Percentiles rank a stretch among this genome's conserved stretches.
These are phyloP conservation scores for Melampsora americana DNA, from an alignment of 1,284 basidiomycete genomes.

Conservation along the genomic window DNA sequence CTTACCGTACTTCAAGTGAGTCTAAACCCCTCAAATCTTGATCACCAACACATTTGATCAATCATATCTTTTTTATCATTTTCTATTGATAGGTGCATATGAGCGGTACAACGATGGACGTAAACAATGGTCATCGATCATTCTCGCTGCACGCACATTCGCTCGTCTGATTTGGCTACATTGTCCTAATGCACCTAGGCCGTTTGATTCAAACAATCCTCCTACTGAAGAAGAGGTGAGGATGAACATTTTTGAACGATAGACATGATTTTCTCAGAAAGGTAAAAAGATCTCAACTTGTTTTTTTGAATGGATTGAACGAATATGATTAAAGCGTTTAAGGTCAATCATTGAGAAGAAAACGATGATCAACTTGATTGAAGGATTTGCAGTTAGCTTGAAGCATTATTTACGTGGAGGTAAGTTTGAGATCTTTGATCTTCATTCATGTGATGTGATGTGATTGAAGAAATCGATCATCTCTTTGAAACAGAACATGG, in stretches of 20 bases:
- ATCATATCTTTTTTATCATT: too few species aligned
- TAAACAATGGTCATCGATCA: conserved; percentile 35
- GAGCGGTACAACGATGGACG: conserved; percentile 40
- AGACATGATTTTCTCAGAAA: too few species aligned
- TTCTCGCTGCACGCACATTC: conserved; percentile 22
- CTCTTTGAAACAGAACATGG: conserved; percentile 7
- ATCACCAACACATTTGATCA: too few species aligned
- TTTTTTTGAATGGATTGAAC: too few species aligned
- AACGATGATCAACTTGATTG: conserved; percentile 14
- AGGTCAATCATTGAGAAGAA: conserved; percentile 14
- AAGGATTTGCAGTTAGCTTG: conserved; percentile 18
- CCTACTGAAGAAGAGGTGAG: neutral
- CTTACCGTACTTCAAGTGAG: conserved; percentile 35
- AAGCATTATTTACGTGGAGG: conserved; percentile 19
- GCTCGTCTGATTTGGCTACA: conserved; percentile 29
- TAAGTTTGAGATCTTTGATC: neutral
- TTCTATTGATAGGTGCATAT: conserved; percentile 20
- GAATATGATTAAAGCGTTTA: neutral
- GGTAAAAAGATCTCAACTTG: too few species aligned
- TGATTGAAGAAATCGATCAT: too few species aligned
- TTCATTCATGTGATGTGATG: too few species aligned
- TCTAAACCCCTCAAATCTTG: neutral
- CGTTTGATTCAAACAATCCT: neutral
- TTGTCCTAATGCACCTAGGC: conserved; percentile 12
- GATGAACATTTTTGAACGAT: neutral